Conservation (phyloP, 2,329 filamentous ascomycete species). For the Fusarium sp. region DNA sequence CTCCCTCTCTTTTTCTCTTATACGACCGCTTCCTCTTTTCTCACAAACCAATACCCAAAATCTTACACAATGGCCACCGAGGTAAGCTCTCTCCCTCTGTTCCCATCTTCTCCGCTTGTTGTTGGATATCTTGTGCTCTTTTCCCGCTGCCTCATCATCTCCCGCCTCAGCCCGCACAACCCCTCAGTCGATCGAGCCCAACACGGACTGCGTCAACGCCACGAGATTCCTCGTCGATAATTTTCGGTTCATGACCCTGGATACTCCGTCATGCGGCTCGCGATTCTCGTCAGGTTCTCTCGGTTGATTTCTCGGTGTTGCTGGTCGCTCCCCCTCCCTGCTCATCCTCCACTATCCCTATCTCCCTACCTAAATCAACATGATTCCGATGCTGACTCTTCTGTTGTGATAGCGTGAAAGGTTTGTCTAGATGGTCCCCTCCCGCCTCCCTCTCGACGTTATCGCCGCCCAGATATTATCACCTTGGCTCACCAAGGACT, state of each 20-base stretch:
- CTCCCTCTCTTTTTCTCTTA: conserved; percentile 37
- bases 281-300: conserved; percentile 1
- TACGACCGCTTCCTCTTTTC: conserved; percentile 35
- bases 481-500: conserved; percentile 29
- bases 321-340: conserved; percentile 5
- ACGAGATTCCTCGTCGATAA: conserved; percentile 14
- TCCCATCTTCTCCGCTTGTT: conserved; percentile 16
- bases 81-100: conserved; percentile 41
- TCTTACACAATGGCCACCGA: conserved; percentile 49
- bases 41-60: conserved; percentile 36
- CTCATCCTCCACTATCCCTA: conserved; percentile 19
- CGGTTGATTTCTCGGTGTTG: background rate
- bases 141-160: conserved; percentile 23
- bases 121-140: conserved; percentile 27
- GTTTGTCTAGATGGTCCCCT: conserved; percentile 56
- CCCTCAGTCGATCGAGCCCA: conserved; percentile 42
- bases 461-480: conserved; percentile 20
- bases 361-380: conserved; percentile 16
- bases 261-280: conserved; percentile 6
- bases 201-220: conserved; percentile 27
- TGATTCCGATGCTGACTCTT: conserved; percentile 49
- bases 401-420: conserved; percentile 69
- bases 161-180: conserved; percentile 40
- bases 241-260: conserved; percentile 7
- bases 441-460: conserved; percentile 22